A percentile compares a stretch with the other conserved stretches of the same genome.
Evolutionary conservation across 164 flowering plant genomes (phyloP).

Genomic region (Umbilicus rupestris): DNA sequence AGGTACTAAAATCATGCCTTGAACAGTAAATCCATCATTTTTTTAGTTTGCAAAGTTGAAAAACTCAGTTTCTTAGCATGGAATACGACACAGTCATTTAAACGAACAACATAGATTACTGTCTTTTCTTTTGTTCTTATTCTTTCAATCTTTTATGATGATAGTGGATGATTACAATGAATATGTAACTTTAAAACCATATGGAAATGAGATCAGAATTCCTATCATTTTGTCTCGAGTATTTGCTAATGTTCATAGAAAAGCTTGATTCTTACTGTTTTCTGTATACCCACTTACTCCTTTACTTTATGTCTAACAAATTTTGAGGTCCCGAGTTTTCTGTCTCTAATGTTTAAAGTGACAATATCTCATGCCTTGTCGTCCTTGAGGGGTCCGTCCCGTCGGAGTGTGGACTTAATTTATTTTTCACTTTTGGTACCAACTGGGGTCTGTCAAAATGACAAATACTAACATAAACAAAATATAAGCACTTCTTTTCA

Average conservation of each 20-base stretch:
- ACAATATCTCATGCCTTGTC: too few species aligned
- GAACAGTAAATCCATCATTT: too few species aligned
- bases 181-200: too few species aligned
- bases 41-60: not conserved
- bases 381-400: too few species aligned
- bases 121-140: too few species aligned
- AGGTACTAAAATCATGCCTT: not conserved
- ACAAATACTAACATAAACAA: not conserved
- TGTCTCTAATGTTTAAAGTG: not conserved
- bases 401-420: too few species aligned
- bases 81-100: too few species aligned
- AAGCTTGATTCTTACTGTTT: not conserved
- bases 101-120: too few species aligned
- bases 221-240: not conserved
- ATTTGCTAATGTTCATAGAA: not conserved
- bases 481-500: not conserved
- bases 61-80: not conserved
- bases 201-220: too few species aligned
- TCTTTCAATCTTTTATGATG: too few species aligned
- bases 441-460: constrained; percentile 8
- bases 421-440: not conserved
- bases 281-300: not conserved
- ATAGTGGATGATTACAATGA: too few species aligned
- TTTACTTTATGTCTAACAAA: not conserved
- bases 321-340: not conserved